Conservation (phyloP, 306 rosid genomes). For the Heteromeles arbutifolia region DNA sequence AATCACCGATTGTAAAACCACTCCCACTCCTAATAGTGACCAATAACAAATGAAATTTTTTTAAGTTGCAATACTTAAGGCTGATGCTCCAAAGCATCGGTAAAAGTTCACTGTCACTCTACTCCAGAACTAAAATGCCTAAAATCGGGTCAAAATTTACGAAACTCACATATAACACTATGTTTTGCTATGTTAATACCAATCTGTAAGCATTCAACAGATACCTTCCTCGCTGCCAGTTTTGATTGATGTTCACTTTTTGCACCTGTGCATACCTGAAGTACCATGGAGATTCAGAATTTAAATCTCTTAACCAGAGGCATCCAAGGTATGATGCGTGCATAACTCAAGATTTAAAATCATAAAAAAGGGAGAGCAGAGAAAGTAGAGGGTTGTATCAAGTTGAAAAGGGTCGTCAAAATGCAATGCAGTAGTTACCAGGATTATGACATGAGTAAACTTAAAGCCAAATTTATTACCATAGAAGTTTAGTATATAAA, state of each 20-base stretch:
- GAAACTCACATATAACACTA: neutral
- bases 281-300: neutral
- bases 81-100: neutral
- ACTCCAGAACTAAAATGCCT: neutral
- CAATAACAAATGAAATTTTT: neutral
- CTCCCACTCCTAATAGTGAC: neutral
- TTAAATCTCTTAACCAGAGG: neutral
- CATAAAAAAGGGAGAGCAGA: neutral
- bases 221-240: conserved; percentile 94
- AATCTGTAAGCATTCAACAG: neutral
- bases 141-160: neutral
- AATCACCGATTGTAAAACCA: neutral
- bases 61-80: neutral
- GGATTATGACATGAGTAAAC: neutral
- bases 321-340: neutral
- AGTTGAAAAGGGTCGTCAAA: neutral
- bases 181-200: neutral
- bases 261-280: conserved; percentile 89
- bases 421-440: neutral
- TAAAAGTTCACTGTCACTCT: neutral
- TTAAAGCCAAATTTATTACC: neutral
- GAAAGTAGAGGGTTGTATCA: neutral
- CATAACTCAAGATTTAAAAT: neutral
- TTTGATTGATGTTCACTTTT: conserved; percentile 88
- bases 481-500: neutral